These are phyloP conservation scores for Sugiyamaella valdiviana DNA, from an alignment of 805 yeast genomes.

Conservation along the genomic window DNA sequence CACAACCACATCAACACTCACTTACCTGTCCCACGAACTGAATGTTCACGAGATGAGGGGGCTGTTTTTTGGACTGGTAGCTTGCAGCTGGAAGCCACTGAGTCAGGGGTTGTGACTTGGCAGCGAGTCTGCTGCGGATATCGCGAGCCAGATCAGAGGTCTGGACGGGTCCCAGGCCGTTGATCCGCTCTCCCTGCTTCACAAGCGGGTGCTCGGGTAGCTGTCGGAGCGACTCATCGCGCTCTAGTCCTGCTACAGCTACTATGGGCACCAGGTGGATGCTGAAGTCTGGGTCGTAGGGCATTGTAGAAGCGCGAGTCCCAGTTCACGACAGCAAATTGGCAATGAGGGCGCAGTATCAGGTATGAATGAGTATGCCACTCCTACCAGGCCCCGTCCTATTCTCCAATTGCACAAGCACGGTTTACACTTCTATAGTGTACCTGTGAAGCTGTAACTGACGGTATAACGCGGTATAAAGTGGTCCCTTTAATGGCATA, in stretches of 20 bases:
- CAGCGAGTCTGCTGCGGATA: constrained; percentile 11
- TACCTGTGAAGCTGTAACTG: too few relatives aligned
- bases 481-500: too few relatives aligned
- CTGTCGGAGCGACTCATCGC: neutral
- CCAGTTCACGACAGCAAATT: neutral
- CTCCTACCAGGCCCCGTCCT: too few relatives aligned
- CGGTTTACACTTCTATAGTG: too few relatives aligned
- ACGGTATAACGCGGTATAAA: too few relatives aligned
- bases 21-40: constrained; percentile 15
- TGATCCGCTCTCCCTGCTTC: constrained; percentile 10
- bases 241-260: constrained; percentile 12
- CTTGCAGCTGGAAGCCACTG: constrained; percentile 18
- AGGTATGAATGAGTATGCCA: too few relatives aligned
- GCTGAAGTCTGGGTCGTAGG: constrained; percentile 7
- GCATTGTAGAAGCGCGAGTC: too few relatives aligned
- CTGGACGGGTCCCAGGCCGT: neutral
- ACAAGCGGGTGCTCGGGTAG: constrained; percentile 13
- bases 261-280: constrained; percentile 16
- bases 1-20: neutral
- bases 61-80: constrained; percentile 14
- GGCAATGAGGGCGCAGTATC: too few relatives aligned
- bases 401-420: too few relatives aligned
- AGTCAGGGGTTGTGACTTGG: constrained; percentile 14
- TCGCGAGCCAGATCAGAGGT: constrained; percentile 12
- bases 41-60: constrained; percentile 16